Evolutionary conservation across 176 grass and related monocot genomes (phyloP).

Genomic region (Lolium perenne): DNA sequence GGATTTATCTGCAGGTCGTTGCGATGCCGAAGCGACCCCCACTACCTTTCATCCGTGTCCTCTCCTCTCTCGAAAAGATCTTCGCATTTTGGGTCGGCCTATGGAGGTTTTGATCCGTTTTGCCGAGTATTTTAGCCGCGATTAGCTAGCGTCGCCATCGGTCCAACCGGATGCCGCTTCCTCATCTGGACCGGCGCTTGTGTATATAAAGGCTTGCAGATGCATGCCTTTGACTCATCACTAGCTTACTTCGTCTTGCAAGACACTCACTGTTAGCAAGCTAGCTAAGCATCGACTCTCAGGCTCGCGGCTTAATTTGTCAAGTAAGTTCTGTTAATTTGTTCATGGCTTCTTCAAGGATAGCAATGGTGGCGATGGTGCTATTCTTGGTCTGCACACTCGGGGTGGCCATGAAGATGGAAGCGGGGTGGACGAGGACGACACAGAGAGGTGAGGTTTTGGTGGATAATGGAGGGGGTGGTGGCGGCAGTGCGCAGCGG

Average conservation of each 20-base stretch:
- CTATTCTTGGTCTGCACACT: conserved; percentile 22
- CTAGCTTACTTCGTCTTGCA: not conserved
- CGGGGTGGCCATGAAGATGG: not conserved
- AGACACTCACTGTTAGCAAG: not conserved
- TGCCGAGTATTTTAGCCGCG: not conserved
- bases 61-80: conserved; percentile 32
- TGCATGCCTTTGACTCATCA: conserved; percentile 28
- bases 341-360: conserved; percentile 21
- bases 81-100: conserved; percentile 14
- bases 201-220: conserved; percentile 31
- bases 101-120: conserved; percentile 4
- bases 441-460: conserved; percentile 16
- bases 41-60: conserved; percentile 26
- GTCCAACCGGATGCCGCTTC: not conserved
- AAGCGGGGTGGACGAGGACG: conserved; percentile 17
- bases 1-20: conserved; percentile 40
- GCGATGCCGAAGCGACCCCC: conserved; percentile 60
- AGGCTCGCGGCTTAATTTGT: not conserved
- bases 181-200: not conserved
- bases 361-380: not conserved
- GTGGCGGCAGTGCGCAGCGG: not conserved
- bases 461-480: not conserved
- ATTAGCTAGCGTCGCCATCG: conserved; percentile 14
- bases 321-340: not conserved
- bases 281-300: not conserved